These are phyloP conservation scores for Rhodosporidiobolus odoratus DNA, from an alignment of 768 basidiomycete genomes.

Conservation along the genomic window DNA sequence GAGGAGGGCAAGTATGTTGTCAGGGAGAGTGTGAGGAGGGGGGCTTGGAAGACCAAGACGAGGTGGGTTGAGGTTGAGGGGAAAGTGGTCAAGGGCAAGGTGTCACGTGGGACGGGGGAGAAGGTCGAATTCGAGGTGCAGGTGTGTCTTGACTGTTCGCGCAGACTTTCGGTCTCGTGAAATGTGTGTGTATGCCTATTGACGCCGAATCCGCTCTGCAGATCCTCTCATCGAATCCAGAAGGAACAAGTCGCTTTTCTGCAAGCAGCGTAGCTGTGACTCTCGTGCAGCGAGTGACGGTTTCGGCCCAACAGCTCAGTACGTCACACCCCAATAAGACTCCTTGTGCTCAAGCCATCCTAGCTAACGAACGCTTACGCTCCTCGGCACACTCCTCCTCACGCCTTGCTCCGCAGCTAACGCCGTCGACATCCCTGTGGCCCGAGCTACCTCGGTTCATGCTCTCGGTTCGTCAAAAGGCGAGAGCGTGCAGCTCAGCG, in stretches of 20 bases:
- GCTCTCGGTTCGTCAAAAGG: background rate
- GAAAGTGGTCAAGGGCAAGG: constrained; percentile 9
- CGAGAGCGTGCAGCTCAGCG: background rate
- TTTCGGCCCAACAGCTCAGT: constrained; percentile 19
- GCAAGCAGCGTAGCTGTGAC: constrained; percentile 5
- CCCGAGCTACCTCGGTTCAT: constrained; percentile 1
- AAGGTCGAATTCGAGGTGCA: constrained; percentile 20
- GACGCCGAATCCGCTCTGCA: background rate
- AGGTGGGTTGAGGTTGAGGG: constrained; percentile 20
- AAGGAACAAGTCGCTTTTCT: constrained; percentile 4
- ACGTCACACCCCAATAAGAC: background rate
- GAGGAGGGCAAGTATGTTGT: constrained; percentile 12
- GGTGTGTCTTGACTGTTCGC: too few relatives aligned
- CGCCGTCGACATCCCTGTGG: constrained; percentile 13
- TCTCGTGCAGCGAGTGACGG: constrained; percentile 17
- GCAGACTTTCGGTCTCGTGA: background rate
- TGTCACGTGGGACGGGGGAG: constrained; percentile 12
- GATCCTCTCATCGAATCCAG: constrained; percentile 17
- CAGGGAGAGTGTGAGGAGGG: background rate
- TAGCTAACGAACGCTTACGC: too few relatives aligned
- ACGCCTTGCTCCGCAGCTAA: background rate
- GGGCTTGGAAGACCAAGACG: background rate
- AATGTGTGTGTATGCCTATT: background rate
- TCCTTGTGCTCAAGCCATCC: background rate
- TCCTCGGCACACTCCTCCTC: background rate